Percentiles rank a stretch among this genome's conserved stretches.
phyloP scores from a whole-genome alignment of 2,329 filamentous ascomycete species.

The Thielaviopsis ethacetica region DNA sequence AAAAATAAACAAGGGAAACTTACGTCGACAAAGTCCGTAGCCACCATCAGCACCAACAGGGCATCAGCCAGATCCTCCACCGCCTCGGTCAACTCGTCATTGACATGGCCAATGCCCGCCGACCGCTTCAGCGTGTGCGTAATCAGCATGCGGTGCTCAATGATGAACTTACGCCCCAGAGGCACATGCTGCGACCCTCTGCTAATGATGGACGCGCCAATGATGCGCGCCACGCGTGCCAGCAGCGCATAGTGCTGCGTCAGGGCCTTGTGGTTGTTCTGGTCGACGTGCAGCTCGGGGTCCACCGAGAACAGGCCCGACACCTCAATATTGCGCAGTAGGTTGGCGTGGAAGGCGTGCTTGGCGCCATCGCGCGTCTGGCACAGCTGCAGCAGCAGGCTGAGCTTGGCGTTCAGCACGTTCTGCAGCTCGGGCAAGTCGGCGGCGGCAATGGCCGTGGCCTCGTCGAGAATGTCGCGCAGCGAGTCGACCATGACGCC shows the following conservation, averaged over 20 bases:
- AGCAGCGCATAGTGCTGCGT: conserved; percentile 74
- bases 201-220: conserved; percentile 66
- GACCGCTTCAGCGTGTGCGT: conserved; percentile 82
- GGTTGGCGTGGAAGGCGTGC: conserved; percentile 72
- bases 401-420: conserved; percentile 55
- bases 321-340: conserved; percentile 65
- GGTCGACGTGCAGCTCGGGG: conserved; percentile 69
- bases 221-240: conserved; percentile 61
- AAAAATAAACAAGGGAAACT: conserved; percentile 18
- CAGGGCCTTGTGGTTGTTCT: conserved; percentile 52
- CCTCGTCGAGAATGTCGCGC: conserved; percentile 57
- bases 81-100: conserved; percentile 35
- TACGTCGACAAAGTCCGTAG: conserved; percentile 78
- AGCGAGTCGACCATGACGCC: conserved; percentile 81
- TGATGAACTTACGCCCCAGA: conserved; percentile 65
- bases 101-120: conserved; percentile 50
- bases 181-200: conserved; percentile 69
- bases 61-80: conserved; percentile 69
- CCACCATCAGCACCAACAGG: conserved; percentile 65
- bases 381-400: conserved; percentile 67
- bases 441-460: conserved; percentile 17
- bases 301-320: conserved; percentile 81
- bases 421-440: conserved; percentile 29
- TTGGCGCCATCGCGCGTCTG: conserved; percentile 74
- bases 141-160: conserved; percentile 68